Evolutionary conservation across 202 grass and related monocot species (phyloP), one percentile per base, ranked within the genome.

Genomic region (Setaria italica): DNA sequence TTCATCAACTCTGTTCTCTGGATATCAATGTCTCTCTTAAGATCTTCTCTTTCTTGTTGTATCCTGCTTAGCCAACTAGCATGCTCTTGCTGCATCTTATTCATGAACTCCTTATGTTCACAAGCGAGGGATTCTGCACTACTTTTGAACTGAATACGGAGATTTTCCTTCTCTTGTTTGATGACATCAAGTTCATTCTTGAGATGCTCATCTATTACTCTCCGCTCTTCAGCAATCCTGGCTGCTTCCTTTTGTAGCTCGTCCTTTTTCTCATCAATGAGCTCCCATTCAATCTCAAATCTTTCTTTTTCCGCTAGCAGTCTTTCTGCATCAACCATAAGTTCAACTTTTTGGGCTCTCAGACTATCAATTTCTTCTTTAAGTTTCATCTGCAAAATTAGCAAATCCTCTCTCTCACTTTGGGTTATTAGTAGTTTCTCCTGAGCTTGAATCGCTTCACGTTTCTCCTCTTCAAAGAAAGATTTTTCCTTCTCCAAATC

Each of bases 321-420:
- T 77, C 79, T 89, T 75, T 99, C 93, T 54, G 90, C 87, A 84
- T 99, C 97, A 83, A 67, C 72, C 47, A 90, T 53, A 59, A 99
- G 87, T 21, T 89, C 91, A 72, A 84, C 58, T 37, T 92, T 94
- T 70, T 99, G 92, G 17, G 90, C 86, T 90, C 97, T 88, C 42
- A 99, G 82, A 80, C 81, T 94, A 69, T 99, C 97, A 70, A 99
- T 99, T 89, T 99, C 97, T 74, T 92, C 88, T 89, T 96, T 96
- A 62, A 99, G 90, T 86, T 99, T 85, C 75, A 68, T 87, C 85
- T 99, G 90, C 75, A 92, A 85, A 75, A 66, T 56, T 56, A 89
- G 57, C 37, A 99, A 69, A 60, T 87, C 87, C 53, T 94, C 94
- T 66, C 90, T 85, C 67, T 99, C 97, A 81, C n/a, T 87, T 79